Evolutionary conservation across 2,329 filamentous ascomycete genomes (phyloP).

Genomic region (Fusarium falciforme): DNA sequence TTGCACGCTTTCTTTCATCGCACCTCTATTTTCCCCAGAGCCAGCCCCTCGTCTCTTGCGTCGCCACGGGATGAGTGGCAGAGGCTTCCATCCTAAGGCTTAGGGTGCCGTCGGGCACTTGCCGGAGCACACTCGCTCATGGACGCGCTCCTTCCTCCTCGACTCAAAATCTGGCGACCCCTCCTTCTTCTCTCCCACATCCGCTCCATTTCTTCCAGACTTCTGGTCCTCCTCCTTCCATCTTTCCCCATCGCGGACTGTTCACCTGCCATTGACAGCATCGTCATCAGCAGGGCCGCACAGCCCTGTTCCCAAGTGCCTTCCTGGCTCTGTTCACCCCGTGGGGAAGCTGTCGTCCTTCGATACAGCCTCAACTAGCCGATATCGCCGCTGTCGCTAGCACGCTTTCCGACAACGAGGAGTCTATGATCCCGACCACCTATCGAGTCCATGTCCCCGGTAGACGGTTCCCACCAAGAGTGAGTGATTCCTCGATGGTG

Average conservation of each 20-base stretch:
- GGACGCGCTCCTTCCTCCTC: slow-evolving; percentile 13
- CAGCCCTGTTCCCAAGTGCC: background rate
- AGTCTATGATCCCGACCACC: background rate
- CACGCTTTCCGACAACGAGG: background rate
- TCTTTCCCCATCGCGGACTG: background rate
- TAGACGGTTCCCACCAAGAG: background rate
- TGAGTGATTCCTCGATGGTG: background rate
- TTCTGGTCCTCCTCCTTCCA: slow-evolving; percentile 2
- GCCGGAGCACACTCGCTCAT: slow-evolving; percentile 8
- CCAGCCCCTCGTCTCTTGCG: background rate
- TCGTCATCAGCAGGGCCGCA: background rate
- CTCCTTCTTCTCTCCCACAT: slow-evolving; percentile 2
- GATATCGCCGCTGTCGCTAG: background rate
- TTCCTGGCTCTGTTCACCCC: background rate
- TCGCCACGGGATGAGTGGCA: background rate
- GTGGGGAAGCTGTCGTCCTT: background rate
- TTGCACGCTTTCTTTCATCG: background rate
- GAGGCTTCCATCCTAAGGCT: slow-evolving; percentile 22
- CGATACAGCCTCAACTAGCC: background rate
- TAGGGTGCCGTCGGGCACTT: background rate
- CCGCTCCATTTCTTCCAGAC: slow-evolving; percentile 10
- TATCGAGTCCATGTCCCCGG: background rate
- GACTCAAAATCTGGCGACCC: slow-evolving; percentile 4
- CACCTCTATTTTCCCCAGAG: background rate
- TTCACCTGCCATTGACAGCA: background rate